phyloP scores from a whole-genome alignment of 75 land plant species.

The Ceratopteris richardii region DNA sequence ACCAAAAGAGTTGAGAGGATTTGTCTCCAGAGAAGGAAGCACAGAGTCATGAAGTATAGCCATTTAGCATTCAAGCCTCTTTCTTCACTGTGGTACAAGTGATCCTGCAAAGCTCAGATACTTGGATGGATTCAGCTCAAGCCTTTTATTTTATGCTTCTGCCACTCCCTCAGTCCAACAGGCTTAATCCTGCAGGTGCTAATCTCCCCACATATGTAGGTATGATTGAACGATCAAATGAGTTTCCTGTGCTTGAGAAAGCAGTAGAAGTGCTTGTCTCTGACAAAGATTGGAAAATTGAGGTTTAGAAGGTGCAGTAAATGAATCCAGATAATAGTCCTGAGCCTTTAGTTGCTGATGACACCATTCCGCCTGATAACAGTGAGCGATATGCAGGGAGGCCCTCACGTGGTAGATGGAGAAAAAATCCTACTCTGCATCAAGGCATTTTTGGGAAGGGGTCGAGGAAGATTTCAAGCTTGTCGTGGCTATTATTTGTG shows the following conservation, averaged over 20 bases:
- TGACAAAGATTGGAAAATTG: no score
- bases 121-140: conserved; percentile 7
- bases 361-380: no score
- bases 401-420: neutral
- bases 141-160: conserved; percentile 18
- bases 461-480: conserved; percentile 4
- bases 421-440: neutral
- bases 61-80: neutral
- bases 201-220: conserved; percentile 5
- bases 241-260: no score
- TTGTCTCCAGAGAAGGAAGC: neutral
- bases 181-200: neutral
- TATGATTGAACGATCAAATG: no score
- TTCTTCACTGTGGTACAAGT: conserved; percentile 2
- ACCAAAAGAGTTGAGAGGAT: neutral
- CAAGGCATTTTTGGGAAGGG: conserved; percentile 3
- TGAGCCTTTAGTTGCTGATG: no score
- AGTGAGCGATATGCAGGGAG: neutral
- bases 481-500: neutral
- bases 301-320: no score
- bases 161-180: conserved; percentile 13
- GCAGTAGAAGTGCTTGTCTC: no score
- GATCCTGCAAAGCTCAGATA: conserved; percentile 10
- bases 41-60: neutral
- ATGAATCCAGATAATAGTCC: no score